Evolutionary conservation across 2,329 filamentous ascomycete genomes (phyloP), one percentile per base, ranked within the genome.

Genomic region (Aspergillus brasiliensis): DNA sequence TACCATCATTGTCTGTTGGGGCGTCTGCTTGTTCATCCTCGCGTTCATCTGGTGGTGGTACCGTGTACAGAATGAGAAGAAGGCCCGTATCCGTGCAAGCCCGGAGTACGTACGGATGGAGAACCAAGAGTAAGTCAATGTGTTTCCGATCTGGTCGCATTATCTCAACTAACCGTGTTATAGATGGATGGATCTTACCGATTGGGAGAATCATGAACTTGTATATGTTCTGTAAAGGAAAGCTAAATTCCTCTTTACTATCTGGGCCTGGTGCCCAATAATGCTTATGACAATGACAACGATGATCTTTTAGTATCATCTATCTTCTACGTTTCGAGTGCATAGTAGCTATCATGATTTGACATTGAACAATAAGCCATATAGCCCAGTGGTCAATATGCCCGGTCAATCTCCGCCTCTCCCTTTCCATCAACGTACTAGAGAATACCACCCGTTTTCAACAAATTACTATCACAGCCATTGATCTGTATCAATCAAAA

Each of bases 161-260:
- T 51, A 23, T 21, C 44, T 63, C 54, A 52, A 27, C 40, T 55
- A 21, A 61, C 44, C 25, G 31, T 34, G 15, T n/a, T 6, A 8
- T 34, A 79, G 76, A 58, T 82, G 84, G 75, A 77, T 86, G 58
- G 87, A 90, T 69, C 72, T 90, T 63, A 90, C 87, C 3, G 88
- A 90, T 69, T 75, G 80, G 57, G 87, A 90, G 77, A 90, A 88
- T 61, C 77, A 80, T 1, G 84, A 89, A 69, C 89, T 90, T 68
- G 73, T 84, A 0, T 90, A 90, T 69, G 60, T 69, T 51, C 85
- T 76, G 59, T 71, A 47, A 47, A 59, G 54, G 25, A 27, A n/a
- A 49, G 13, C 3, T 46, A 1, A 13, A 5, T 17, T 34, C 8
- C 13, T n/a, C 3, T 34, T 1, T 11, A 0, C 11, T 15, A 3